Conservation (phyloP, 805 yeast genomes). For the Candida railenensis region DNA sequence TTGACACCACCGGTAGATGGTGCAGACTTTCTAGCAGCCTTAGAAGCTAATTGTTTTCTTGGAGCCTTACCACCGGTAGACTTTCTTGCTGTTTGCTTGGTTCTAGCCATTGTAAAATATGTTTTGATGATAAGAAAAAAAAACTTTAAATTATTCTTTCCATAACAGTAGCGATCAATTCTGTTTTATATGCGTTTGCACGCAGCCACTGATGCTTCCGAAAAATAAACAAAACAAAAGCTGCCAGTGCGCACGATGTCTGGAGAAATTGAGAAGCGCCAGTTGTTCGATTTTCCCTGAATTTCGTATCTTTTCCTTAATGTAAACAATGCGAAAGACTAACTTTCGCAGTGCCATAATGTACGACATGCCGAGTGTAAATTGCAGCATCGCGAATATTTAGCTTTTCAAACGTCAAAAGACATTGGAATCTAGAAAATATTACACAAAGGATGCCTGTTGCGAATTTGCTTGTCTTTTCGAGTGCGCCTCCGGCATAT, state of each 20-base stretch:
- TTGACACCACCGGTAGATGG: conserved; percentile 51
- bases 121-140: conserved; percentile 5
- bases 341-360: not conserved
- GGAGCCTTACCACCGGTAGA: conserved; percentile 54
- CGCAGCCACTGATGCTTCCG: not conserved
- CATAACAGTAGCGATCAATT: not conserved
- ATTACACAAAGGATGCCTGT: not conserved
- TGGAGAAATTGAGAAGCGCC: not conserved
- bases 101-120: conserved; percentile 40
- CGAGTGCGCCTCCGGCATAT: conserved; percentile 5
- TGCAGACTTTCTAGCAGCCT: conserved; percentile 52
- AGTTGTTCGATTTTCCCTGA: not conserved
- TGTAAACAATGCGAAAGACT: conserved; percentile 3
- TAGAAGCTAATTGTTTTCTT: conserved; percentile 51
- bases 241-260: not conserved
- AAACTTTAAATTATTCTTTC: too few species aligned
- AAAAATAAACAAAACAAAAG: not conserved
- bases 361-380: conserved; percentile 2
- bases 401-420: conserved; percentile 1
- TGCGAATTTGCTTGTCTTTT: not conserved
- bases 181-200: not conserved
- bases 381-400: not conserved
- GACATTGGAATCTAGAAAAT: not conserved
- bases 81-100: conserved; percentile 51
- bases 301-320: not conserved